phyloP scores from a whole-genome alignment of 177 flowering plant species.

The Vitis hybrid region DNA sequence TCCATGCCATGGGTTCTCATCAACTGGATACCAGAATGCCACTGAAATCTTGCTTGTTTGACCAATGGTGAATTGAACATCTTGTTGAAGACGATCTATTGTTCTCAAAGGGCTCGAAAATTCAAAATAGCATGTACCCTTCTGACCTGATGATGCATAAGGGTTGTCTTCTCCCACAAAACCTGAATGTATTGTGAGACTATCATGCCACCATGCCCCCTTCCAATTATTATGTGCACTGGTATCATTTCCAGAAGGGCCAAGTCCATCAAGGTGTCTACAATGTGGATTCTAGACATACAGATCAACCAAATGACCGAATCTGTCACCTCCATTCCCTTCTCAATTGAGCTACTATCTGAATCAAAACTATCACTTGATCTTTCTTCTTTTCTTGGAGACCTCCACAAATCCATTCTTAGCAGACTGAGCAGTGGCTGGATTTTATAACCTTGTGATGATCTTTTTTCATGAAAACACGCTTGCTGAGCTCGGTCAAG shows the following conservation, averaged over 20 bases:
- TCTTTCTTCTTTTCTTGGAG: no score
- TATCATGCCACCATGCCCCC: slow-evolving; percentile 99
- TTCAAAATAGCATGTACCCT: slow-evolving; percentile 85
- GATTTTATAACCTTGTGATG: no score
- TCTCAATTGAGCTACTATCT: no score
- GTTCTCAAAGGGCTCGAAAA: slow-evolving; percentile 96
- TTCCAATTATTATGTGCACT: slow-evolving; percentile 91
- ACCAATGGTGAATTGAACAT: slow-evolving; percentile 81
- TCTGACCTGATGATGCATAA: slow-evolving; percentile 54
- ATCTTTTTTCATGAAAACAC: no score
- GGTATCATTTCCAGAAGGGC: slow-evolving; percentile 88
- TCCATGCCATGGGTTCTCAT: slow-evolving; percentile 81
- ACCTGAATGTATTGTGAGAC: slow-evolving; percentile 73
- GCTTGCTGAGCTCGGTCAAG: no score
- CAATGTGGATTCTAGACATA: slow-evolving; percentile 96
- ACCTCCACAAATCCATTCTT: no score
- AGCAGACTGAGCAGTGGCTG: no score
- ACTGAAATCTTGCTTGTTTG: slow-evolving; percentile 63
- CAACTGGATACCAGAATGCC: slow-evolving; percentile 93
- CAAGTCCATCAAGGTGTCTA: slow-evolving; percentile 70
- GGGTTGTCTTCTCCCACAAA: slow-evolving; percentile 89
- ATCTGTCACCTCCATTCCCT: slow-evolving; percentile 30
- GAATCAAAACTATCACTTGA: no score
- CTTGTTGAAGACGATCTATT: slow-evolving; percentile 94
- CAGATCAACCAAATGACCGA: slow-evolving; percentile 88